Evolutionary conservation across 1,284 basidiomycete genomes (phyloP).

Genomic region (Pascua sp.): DNA sequence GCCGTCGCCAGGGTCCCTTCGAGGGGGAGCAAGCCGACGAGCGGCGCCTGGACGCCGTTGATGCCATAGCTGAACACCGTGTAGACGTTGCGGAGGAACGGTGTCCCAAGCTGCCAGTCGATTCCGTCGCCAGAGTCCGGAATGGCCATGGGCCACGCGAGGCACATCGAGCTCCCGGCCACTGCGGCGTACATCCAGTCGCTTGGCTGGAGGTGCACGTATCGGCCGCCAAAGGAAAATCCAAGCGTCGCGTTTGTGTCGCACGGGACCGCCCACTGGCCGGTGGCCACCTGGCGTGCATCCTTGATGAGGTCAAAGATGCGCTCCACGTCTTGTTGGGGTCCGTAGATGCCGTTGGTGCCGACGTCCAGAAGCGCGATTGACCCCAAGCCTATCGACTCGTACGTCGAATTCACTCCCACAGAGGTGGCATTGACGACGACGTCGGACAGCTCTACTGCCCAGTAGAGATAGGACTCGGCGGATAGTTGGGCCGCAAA

Average conservation of each 20-base stretch:
- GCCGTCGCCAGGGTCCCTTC: not conserved
- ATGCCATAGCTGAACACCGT: constrained; percentile 59
- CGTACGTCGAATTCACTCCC: constrained; percentile 64
- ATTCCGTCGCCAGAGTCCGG: constrained; percentile 69
- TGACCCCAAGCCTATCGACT: constrained; percentile 57
- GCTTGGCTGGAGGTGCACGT: constrained; percentile 67
- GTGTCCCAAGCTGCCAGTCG: constrained; percentile 82
- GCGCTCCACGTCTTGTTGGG: constrained; percentile 70
- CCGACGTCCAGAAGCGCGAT: constrained; percentile 78
- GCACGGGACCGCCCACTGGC: constrained; percentile 81
- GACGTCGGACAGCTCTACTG: constrained; percentile 61
- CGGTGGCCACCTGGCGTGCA: constrained; percentile 63
- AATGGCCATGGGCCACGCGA: constrained; percentile 73
- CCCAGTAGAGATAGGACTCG: constrained; percentile 70
- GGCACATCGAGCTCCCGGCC: constrained; percentile 63
- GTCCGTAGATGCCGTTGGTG: constrained; percentile 71
- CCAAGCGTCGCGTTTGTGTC: constrained; percentile 62
- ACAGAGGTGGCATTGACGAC: constrained; percentile 63
- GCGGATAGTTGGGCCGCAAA: constrained; percentile 20
- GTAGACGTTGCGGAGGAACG: constrained; percentile 77
- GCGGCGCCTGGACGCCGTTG: constrained; percentile 36
- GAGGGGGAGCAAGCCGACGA: constrained; percentile 43
- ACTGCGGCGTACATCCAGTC: constrained; percentile 79
- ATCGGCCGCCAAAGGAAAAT: constrained; percentile 65
- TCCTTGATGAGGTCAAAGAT: constrained; percentile 63